Conservation (phyloP, 1,284 basidiomycete species). For the Xerocomus amazonicus region DNA sequence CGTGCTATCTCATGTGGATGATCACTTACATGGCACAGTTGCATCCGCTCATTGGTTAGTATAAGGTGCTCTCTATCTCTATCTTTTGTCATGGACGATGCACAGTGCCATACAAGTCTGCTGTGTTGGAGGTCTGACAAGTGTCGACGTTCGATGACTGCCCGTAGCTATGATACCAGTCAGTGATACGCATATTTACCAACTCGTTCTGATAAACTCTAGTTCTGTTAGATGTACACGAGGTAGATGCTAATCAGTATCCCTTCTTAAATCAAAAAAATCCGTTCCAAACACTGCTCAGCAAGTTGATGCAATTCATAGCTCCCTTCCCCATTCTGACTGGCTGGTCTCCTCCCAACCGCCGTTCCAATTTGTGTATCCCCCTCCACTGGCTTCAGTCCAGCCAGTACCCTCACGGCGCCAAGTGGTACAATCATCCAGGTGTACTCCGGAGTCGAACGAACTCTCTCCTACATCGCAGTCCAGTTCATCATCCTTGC, state of each 20-base stretch:
- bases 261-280: conserved; percentile 3
- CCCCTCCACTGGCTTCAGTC: conserved; percentile 11
- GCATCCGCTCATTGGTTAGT: conserved; percentile 81
- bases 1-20: conserved; percentile 93
- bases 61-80: too few relatives aligned
- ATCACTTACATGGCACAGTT: conserved; percentile 90
- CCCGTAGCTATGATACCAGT: conserved; percentile 23
- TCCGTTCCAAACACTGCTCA: not conserved
- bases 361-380: conserved; percentile 5
- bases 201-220: conserved; percentile 1
- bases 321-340: conserved; percentile 1
- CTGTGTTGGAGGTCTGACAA: conserved; percentile 18
- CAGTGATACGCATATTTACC: conserved; percentile 5
- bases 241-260: conserved; percentile 25
- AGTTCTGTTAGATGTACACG: conserved; percentile 24
- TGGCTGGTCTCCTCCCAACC: not conserved
- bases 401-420: conserved; percentile 13
- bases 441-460: conserved; percentile 29
- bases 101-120: conserved; percentile 20
- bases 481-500: conserved; percentile 19
- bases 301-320: not conserved
- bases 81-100: conserved; percentile 7
- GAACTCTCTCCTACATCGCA: conserved; percentile 16
- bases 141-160: not conserved
- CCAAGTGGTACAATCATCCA: conserved; percentile 9